Conservation (phyloP, 495 filamentous ascomycete genomes). For the Aspergillus haitiensis region DNA sequence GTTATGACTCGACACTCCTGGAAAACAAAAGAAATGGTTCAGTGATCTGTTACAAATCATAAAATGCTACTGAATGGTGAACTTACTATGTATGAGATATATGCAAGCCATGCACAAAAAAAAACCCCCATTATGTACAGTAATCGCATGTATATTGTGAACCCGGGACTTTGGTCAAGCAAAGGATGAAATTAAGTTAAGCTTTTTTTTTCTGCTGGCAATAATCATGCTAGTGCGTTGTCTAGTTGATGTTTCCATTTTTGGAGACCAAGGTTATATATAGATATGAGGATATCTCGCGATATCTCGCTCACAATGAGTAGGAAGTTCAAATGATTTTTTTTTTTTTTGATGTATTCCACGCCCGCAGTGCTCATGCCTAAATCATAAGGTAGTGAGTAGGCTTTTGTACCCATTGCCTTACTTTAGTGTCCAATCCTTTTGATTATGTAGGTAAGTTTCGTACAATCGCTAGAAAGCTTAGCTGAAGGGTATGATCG, state of each 20-base stretch:
- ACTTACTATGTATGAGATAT: no score
- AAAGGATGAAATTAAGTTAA: no score
- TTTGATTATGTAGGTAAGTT: conserved; percentile 77
- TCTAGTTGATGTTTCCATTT: neutral
- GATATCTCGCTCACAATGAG: conserved; percentile 42
- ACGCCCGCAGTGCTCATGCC: neutral
- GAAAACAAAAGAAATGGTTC: no score
- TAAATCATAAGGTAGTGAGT: conserved; percentile 46
- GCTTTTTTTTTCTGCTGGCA: neutral
- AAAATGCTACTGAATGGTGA: no score
- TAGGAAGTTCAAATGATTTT: conserved; percentile 48
- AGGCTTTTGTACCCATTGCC: conserved; percentile 77
- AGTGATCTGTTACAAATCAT: no score
- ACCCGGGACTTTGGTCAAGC: no score
- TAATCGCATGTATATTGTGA: no score
- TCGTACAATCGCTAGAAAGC: neutral
- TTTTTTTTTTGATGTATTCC: conserved; percentile 7
- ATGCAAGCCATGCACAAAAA: no score
- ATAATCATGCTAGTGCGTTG: neutral
- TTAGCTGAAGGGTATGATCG: conserved; percentile 87
- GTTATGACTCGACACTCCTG: neutral
- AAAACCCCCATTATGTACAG: no score
- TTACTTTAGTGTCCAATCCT: conserved; percentile 86
- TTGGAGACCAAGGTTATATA: conserved; percentile 27
- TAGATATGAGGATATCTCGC: conserved; percentile 35